These are phyloP conservation scores for Eucalyptus marginata DNA, from an alignment of 345 rosid species.

Conservation along the genomic window DNA sequence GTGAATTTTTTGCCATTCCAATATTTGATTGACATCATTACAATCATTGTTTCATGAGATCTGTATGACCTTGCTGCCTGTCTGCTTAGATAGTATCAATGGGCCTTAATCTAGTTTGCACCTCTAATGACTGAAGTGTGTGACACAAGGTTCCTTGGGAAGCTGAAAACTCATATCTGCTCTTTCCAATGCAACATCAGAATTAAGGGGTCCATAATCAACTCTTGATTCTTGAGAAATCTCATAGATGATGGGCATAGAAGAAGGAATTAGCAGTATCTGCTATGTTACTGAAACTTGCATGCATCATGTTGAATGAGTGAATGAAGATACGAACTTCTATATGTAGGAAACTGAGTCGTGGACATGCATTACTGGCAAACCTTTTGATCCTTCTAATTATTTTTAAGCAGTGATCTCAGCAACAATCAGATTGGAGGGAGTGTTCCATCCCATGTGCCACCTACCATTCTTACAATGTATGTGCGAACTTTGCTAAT, in stretches of 20 bases:
- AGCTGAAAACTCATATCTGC: not conserved
- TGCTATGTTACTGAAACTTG: not conserved
- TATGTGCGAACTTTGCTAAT: slow-evolving; percentile 5
- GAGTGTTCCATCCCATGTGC: slow-evolving; percentile 59
- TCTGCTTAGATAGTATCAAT: not conserved
- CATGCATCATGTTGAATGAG: not conserved
- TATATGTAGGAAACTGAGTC: not conserved
- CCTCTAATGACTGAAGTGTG: not conserved
- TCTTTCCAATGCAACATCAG: not conserved
- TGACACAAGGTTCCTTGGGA: not conserved
- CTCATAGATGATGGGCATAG: not conserved
- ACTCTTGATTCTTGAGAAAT: not conserved
- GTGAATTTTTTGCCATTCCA: not conserved
- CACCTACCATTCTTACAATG: slow-evolving; percentile 56
- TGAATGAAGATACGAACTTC: not conserved
- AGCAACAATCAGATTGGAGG: slow-evolving; percentile 84
- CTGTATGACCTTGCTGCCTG: not conserved
- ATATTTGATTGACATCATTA: not conserved
- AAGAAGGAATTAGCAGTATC: not conserved
- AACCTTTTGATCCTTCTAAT: not conserved
- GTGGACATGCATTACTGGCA: not conserved
- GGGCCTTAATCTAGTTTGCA: not conserved
- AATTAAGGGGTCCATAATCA: not conserved
- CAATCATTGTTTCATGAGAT: not conserved
- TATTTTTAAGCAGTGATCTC: slow-evolving; percentile 53